Conservation (phyloP, 192 early-diverging fungal genomes). For the Linnemannia elongata region DNA sequence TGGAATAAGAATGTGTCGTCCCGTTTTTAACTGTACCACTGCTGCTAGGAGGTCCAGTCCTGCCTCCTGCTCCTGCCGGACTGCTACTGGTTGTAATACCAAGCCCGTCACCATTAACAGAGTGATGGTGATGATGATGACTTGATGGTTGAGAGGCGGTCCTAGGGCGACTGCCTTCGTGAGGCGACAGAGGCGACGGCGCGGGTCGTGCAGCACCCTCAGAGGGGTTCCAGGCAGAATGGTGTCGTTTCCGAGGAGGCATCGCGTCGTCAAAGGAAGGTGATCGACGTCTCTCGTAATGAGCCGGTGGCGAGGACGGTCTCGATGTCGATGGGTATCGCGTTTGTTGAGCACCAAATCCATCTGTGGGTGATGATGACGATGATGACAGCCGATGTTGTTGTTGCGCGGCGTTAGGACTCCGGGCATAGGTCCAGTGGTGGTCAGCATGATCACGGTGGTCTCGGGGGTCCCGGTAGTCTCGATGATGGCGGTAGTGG, state of each 20-base stretch:
- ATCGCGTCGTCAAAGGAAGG: background rate
- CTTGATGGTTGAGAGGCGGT: background rate
- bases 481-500: background rate
- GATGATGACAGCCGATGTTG: background rate
- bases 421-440: background rate
- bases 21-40: background rate
- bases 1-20: background rate
- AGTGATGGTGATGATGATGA: background rate
- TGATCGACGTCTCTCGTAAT: background rate
- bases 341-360: background rate
- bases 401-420: background rate
- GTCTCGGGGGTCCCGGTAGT: background rate
- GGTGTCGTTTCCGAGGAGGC: slow-evolving; percentile 3
- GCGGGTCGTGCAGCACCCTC: background rate
- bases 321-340: background rate
- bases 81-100: background rate
- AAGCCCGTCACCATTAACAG: background rate
- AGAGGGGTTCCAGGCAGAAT: background rate
- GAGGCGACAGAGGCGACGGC: background rate
- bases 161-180: background rate
- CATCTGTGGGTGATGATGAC: background rate
- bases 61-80: background rate
- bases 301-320: background rate
- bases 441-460: background rate
- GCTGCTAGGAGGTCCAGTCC: background rate